These are phyloP conservation scores for Neobulgaria alba DNA, from an alignment of 2,329 filamentous ascomycete genomes.

Conservation along the genomic window DNA sequence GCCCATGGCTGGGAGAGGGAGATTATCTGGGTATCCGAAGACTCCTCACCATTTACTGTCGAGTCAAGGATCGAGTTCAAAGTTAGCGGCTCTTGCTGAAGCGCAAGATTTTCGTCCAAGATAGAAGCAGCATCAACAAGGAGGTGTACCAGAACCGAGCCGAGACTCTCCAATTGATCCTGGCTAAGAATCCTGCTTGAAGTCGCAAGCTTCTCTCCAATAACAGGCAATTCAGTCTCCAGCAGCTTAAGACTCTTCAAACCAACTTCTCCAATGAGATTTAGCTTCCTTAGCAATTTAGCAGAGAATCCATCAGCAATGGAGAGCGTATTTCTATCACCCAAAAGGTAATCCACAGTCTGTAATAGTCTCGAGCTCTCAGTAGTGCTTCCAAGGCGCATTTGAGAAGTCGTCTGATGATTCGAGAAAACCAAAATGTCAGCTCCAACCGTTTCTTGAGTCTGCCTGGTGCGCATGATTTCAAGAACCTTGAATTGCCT, in stretches of 20 bases:
- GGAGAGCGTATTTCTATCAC: slow-evolving; percentile 30
- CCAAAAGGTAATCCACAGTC: slow-evolving; percentile 24
- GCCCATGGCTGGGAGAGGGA: background rate
- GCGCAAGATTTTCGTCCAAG: background rate
- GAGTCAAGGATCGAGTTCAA: background rate
- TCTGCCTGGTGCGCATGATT: slow-evolving; percentile 1
- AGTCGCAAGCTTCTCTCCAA: slow-evolving; percentile 40
- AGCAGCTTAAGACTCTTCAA: slow-evolving; percentile 54
- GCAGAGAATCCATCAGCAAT: slow-evolving; percentile 40
- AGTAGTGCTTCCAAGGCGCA: slow-evolving; percentile 21
- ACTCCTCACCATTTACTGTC: background rate
- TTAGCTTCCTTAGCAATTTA: slow-evolving; percentile 47
- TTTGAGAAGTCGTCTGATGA: slow-evolving; percentile 22
- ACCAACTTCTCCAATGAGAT: slow-evolving; percentile 42
- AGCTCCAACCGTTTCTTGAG: slow-evolving; percentile 7
- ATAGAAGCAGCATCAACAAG: slow-evolving; percentile 14
- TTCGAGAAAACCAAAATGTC: slow-evolving; percentile 26
- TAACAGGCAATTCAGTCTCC: slow-evolving; percentile 53
- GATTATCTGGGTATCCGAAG: too few species aligned
- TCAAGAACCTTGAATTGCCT: slow-evolving; percentile 35
- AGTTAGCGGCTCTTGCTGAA: background rate
- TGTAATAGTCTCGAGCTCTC: slow-evolving; percentile 18
- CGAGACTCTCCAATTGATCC: slow-evolving; percentile 40
- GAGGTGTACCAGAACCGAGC: slow-evolving; percentile 17
- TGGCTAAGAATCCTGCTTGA: slow-evolving; percentile 31